A percentile compares a stretch with the other conserved stretches of the same genome.
Evolutionary conservation across 257 asterid genomes (phyloP).

Genomic region (Capsicum chinense): DNA sequence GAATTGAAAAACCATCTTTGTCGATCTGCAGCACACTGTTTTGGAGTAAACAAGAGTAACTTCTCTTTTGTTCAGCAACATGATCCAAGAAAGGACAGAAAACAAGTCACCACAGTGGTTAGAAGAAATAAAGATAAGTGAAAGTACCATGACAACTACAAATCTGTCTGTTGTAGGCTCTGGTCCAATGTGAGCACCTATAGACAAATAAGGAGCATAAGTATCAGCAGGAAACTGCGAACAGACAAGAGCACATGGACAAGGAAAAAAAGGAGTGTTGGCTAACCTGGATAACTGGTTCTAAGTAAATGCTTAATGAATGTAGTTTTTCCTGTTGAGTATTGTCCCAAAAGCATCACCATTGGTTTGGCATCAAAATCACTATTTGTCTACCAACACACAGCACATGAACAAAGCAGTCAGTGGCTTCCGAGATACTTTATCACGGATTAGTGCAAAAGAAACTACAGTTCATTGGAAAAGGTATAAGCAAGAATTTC

Average conservation of each 20-base stretch:
- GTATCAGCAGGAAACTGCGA: constrained; percentile 11
- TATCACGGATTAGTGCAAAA: neutral
- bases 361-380: constrained; percentile 99
- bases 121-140: neutral
- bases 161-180: constrained; percentile 46
- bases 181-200: constrained; percentile 99
- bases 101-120: neutral
- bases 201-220: constrained; percentile 27
- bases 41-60: neutral
- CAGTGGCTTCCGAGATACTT: neutral
- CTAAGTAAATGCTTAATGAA: constrained; percentile 50
- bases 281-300: constrained; percentile 80
- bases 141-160: constrained; percentile 92
- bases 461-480: neutral
- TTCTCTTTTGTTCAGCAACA: constrained; percentile 21
- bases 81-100: neutral
- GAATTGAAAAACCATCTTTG: neutral
- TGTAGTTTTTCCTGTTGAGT: constrained; percentile 86
- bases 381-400: constrained; percentile 56
- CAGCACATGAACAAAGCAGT: constrained; percentile 9
- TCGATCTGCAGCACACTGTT: neutral
- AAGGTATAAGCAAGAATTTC: neutral
- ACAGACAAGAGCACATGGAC: constrained; percentile 16
- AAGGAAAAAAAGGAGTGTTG: constrained; percentile 5
- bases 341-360: constrained; percentile 99